Conservation (phyloP, 768 basidiomycete species). For the Russula griseocarnosa region DNA sequence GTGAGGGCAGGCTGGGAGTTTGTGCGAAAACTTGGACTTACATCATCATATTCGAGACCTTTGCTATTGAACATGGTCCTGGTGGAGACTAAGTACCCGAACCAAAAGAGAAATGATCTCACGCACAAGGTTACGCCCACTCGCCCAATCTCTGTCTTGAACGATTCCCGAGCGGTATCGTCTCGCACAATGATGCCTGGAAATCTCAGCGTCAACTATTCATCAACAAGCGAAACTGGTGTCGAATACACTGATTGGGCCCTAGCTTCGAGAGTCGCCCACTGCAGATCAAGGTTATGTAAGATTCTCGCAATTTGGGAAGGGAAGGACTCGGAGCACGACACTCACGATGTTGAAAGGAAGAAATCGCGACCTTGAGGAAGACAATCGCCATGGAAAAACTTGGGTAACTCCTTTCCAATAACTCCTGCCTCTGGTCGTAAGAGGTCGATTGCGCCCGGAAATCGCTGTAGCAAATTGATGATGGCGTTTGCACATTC, state of each 20-base stretch:
- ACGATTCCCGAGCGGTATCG: conserved; percentile 45
- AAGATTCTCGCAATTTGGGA: neutral
- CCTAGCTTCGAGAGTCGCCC: conserved; percentile 55
- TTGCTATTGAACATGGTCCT: conserved; percentile 61
- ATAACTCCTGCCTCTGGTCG: conserved; percentile 53
- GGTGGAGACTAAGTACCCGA: neutral
- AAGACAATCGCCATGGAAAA: conserved; percentile 47
- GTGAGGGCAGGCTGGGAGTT: neutral
- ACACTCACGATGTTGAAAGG: neutral
- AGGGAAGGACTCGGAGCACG: neutral
- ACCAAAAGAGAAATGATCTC: neutral
- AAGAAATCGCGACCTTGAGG: conserved; percentile 13
- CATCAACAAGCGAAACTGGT: neutral
- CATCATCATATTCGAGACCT: conserved; percentile 65
- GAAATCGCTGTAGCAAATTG: conserved; percentile 52
- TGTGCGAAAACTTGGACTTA: conserved; percentile 28
- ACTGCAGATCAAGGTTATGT: conserved; percentile 31
- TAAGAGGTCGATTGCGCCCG: conserved; percentile 57
- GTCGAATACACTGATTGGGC: conserved; percentile 54
- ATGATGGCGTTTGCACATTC: conserved; percentile 63
- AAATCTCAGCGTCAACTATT: neutral
- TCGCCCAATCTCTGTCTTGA: conserved; percentile 52
- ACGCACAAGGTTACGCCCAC: conserved; percentile 56
- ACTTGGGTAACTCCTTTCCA: conserved; percentile 53
- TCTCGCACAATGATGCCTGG: conserved; percentile 69